phyloP scores from a whole-genome alignment of 2,329 filamentous ascomycete species.

The Cladosporium sp. region DNA sequence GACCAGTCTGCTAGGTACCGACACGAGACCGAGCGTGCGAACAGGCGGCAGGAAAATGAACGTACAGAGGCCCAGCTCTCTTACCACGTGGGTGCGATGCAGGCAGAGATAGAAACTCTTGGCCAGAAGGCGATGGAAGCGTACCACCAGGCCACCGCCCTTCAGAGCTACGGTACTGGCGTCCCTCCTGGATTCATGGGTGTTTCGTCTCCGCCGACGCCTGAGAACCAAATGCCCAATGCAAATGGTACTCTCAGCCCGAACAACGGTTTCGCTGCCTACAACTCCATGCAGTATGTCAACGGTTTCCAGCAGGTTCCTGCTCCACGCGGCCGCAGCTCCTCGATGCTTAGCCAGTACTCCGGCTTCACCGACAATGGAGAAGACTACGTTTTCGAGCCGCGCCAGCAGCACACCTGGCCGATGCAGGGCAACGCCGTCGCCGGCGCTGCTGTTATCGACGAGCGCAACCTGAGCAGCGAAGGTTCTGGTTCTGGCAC shows the following conservation, averaged over 20 bases:
- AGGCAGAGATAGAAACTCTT: slow-evolving; percentile 41
- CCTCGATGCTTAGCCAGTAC: slow-evolving; percentile 55
- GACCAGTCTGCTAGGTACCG: slow-evolving; percentile 39
- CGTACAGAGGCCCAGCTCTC: slow-evolving; percentile 43
- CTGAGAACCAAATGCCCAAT: slow-evolving; percentile 61
- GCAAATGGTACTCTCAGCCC: slow-evolving; percentile 40
- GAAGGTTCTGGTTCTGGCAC: slow-evolving; percentile 33
- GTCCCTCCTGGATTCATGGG: slow-evolving; percentile 25
- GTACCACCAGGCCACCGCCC: slow-evolving; percentile 40
- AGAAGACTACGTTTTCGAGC: slow-evolving; percentile 32
- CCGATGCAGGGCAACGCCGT: slow-evolving; percentile 25
- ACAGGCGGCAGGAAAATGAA: slow-evolving; percentile 36
- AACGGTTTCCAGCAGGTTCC: slow-evolving; percentile 22
- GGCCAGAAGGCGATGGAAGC: slow-evolving; percentile 44
- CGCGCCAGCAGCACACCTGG: slow-evolving; percentile 30
- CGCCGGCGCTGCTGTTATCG: slow-evolving; percentile 24
- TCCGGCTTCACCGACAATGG: slow-evolving; percentile 53
- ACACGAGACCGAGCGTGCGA: slow-evolving; percentile 37
- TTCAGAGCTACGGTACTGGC: slow-evolving; percentile 33
- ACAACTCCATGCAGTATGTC: slow-evolving; percentile 20
- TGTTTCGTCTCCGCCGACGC: slow-evolving; percentile 53
- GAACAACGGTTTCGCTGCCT: slow-evolving; percentile 26
- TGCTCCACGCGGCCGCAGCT: slow-evolving; percentile 49
- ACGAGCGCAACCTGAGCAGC: slow-evolving; percentile 32
- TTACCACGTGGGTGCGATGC: slow-evolving; percentile 42